Conservation (phyloP, 306 rosid species). For the Alnus rubra region DNA sequence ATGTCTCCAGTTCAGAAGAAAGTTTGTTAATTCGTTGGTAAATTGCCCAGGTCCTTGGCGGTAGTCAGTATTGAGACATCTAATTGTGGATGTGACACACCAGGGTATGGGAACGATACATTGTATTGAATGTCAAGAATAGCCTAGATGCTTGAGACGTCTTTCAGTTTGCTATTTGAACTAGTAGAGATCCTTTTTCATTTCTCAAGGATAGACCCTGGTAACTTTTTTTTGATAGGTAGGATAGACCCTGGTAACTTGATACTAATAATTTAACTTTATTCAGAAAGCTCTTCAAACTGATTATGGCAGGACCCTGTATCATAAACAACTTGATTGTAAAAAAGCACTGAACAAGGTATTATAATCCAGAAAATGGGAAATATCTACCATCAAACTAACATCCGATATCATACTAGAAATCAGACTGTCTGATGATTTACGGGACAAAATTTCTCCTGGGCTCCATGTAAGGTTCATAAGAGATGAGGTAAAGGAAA, state of each 20-base stretch:
- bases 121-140: too few relatives aligned
- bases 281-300: too few relatives aligned
- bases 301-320: too few relatives aligned
- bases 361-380: too few relatives aligned
- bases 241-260: background rate
- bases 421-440: too few relatives aligned
- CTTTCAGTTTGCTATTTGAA: background rate
- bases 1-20: background rate
- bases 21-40: too few relatives aligned
- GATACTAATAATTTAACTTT: background rate
- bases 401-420: background rate
- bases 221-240: too few relatives aligned
- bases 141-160: background rate
- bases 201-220: background rate
- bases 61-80: too few relatives aligned
- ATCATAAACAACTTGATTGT: background rate
- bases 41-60: too few relatives aligned
- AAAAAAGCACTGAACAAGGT: background rate
- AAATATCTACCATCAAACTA: background rate
- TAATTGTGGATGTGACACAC: too few relatives aligned
- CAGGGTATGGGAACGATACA: too few relatives aligned
- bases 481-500: background rate
- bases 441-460: background rate
- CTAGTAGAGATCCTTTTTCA: background rate
- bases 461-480: background rate